Percentiles rank a stretch among this genome's conserved stretches.
These are phyloP conservation scores for Citropsis articulata DNA, from an alignment of 345 rosid genomes.

Conservation along the genomic window DNA sequence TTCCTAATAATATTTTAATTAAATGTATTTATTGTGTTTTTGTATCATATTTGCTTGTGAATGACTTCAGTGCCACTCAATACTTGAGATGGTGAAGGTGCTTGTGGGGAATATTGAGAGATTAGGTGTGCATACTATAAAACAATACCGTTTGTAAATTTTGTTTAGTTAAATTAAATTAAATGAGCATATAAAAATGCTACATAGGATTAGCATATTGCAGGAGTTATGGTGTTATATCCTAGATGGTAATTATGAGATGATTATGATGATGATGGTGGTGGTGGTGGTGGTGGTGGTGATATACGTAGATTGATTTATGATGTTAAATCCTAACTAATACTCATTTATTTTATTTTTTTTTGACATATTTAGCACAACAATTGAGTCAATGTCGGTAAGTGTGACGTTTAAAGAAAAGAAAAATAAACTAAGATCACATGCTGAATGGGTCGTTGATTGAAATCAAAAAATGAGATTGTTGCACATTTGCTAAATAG, in stretches of 20 bases:
- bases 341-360: background rate
- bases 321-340: background rate
- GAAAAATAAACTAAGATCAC: too few species aligned
- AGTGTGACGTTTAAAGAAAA: background rate
- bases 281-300: too few species aligned
- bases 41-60: conserved; percentile 13
- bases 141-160: background rate
- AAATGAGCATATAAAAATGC: background rate
- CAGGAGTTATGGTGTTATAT: background rate
- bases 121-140: background rate
- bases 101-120: background rate
- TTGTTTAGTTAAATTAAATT: background rate
- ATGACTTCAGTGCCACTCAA: conserved; percentile 19
- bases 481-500: too few species aligned
- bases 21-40: background rate
- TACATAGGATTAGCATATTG: background rate
- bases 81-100: conserved; percentile 1
- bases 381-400: background rate
- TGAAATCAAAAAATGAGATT: too few species aligned
- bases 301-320: background rate
- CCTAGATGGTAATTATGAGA: background rate
- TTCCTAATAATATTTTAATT: background rate
- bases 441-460: too few species aligned
- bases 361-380: too few species aligned
- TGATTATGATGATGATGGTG: too few species aligned